phyloP scores from a whole-genome alignment of 1,284 basidiomycete species.

The Leccinum glutinopallens region DNA sequence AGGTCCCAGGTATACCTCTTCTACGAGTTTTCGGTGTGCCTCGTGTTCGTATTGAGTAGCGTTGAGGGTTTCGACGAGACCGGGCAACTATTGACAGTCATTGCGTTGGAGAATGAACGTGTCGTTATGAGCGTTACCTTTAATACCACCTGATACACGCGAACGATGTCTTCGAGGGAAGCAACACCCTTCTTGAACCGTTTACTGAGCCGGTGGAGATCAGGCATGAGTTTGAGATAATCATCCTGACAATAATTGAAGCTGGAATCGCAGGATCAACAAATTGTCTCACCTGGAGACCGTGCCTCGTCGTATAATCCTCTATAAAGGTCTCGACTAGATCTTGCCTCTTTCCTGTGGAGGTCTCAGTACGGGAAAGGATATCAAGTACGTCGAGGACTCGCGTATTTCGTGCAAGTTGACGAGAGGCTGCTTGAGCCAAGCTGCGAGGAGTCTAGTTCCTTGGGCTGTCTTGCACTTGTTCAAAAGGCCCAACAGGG shows the following conservation, averaged over 20 bases:
- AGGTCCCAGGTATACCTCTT: conserved; percentile 65
- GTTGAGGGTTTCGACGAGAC: conserved; percentile 68
- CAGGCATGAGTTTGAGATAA: conserved; percentile 89
- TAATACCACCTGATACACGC: conserved; percentile 89
- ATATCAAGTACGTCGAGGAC: conserved; percentile 34
- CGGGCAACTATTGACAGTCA: conserved; percentile 61
- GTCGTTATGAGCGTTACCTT: conserved; percentile 41
- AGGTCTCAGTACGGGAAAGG: neutral
- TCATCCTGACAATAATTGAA: conserved; percentile 59
- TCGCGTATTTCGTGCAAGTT: conserved; percentile 91
- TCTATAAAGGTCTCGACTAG: conserved; percentile 88
- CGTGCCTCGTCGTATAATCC: conserved; percentile 72
- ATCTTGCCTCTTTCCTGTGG: conserved; percentile 76
- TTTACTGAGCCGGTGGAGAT: conserved; percentile 92
- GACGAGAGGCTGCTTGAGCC: conserved; percentile 96
- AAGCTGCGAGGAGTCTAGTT: conserved; percentile 85
- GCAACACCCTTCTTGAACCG: conserved; percentile 88
- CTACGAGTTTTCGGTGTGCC: conserved; percentile 56
- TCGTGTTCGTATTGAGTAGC: conserved; percentile 51
- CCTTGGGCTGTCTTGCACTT: conserved; percentile 98
- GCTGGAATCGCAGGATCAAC: neutral
- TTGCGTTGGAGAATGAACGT: neutral
- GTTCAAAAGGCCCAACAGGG: conserved; percentile 88
- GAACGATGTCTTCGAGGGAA: conserved; percentile 92
- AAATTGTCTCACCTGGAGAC: conserved; percentile 60